A percentile compares a stretch with the other conserved stretches of the same genome.
Conservation (phyloP, 371 early-diverging fungal species). For the Mortierella polycephala region DNA sequence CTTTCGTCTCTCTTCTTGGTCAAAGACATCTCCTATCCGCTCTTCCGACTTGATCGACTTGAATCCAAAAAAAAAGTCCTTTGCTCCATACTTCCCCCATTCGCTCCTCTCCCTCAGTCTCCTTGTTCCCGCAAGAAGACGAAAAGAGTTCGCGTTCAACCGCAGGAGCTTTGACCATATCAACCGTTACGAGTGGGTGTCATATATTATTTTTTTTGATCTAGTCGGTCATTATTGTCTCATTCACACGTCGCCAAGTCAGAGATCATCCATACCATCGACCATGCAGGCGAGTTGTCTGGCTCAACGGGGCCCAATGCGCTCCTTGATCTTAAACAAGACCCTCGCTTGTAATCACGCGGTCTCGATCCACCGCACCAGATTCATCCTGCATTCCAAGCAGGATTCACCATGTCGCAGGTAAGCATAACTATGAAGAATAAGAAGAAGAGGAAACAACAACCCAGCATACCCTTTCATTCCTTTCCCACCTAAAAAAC, state of each 20-base stretch:
- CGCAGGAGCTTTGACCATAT: no score
- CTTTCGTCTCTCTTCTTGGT: background rate
- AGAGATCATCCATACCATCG: background rate
- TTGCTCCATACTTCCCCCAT: no score
- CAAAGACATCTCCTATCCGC: background rate
- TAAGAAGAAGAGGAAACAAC: no score
- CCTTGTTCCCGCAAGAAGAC: no score
- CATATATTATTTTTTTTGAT: background rate
- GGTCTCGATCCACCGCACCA: conserved; percentile 14
- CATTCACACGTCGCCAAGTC: background rate
- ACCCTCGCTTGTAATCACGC: conserved; percentile 12
- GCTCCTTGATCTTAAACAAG: conserved; percentile 24
- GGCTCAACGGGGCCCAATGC: conserved; percentile 28
- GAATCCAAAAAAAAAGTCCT: background rate
- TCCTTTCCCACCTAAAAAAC: background rate
- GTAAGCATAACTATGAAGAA: conserved; percentile 6
- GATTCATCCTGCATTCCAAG: conserved; percentile 19
- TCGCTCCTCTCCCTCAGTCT: no score
- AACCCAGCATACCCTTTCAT: background rate
- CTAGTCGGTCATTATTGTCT: background rate
- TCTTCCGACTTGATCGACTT: background rate
- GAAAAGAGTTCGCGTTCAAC: no score
- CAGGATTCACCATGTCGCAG: conserved; percentile 11
- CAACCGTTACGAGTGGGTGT: no score
- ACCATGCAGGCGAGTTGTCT: conserved; percentile 45